phyloP scores from a whole-genome alignment of 441 rosid genomes.

The Erodium texanum region DNA sequence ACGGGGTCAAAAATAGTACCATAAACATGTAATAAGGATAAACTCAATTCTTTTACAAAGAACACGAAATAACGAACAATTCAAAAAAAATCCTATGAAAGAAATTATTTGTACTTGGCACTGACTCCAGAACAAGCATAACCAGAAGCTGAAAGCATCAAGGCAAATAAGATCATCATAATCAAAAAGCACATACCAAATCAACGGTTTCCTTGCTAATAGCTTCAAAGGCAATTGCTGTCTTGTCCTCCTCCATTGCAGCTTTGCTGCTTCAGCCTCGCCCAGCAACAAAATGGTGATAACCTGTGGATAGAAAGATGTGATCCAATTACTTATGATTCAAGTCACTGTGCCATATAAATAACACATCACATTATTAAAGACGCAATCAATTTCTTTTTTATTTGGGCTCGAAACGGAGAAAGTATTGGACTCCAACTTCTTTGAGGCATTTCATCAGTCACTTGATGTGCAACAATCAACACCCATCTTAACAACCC shows the following conservation, averaged over 20 bases:
- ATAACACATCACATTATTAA: background rate
- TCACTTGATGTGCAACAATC: background rate
- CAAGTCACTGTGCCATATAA: background rate
- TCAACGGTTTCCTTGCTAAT: conserved; percentile 35
- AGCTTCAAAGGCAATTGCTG: conserved; percentile 30
- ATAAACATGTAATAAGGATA: background rate
- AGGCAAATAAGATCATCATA: background rate
- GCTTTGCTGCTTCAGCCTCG: conserved; percentile 14
- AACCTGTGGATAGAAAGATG: conserved; percentile 18
- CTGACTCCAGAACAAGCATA: background rate
- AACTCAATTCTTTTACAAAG: background rate
- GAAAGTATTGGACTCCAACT: background rate
- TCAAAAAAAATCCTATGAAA: too few relatives aligned
- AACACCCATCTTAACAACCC: background rate
- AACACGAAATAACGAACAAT: background rate
- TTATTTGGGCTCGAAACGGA: background rate
- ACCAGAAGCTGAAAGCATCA: background rate
- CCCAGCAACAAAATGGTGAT: conserved; percentile 10
- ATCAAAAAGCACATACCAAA: conserved; percentile 19
- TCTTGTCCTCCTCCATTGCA: conserved; percentile 30
- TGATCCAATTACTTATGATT: background rate
- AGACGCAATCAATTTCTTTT: background rate
- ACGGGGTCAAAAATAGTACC: background rate
- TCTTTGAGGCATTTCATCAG: background rate
- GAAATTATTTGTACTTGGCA: too few relatives aligned